phyloP scores from a whole-genome alignment of 768 basidiomycete genomes.

The Pilatotrama ljubarskyi region DNA sequence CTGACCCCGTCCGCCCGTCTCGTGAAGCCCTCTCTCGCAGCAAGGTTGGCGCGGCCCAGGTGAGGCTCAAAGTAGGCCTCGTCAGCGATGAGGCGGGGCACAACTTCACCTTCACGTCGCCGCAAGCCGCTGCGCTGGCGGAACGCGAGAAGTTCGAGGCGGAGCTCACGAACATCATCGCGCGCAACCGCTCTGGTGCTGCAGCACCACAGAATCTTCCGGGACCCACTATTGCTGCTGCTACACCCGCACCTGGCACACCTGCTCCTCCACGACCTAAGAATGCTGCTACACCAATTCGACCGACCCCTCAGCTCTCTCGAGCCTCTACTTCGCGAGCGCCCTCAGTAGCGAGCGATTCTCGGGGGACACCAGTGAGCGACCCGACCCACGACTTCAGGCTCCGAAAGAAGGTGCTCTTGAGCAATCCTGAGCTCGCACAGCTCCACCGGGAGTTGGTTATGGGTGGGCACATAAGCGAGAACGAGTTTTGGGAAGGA shows the following conservation, averaged over 20 bases:
- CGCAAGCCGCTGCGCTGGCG: constrained; percentile 57
- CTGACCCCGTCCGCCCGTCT: constrained; percentile 6
- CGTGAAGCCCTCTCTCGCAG: constrained; percentile 76
- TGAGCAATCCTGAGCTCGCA: constrained; percentile 76
- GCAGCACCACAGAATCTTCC: constrained; percentile 18
- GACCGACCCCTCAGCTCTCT: constrained; percentile 37
- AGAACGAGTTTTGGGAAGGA: constrained; percentile 97
- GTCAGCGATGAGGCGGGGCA: constrained; percentile 70
- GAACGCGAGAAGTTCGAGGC: constrained; percentile 85
- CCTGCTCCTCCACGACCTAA: constrained; percentile 33
- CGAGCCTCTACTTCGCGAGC: constrained; percentile 59
- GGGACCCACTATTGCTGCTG: constrained; percentile 9
- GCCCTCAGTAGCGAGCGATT: constrained; percentile 57
- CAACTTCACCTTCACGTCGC: constrained; percentile 79
- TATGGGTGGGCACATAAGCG: constrained; percentile 78
- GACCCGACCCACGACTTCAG: constrained; percentile 70
- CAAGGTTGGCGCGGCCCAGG: constrained; percentile 79
- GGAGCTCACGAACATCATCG: constrained; percentile 75
- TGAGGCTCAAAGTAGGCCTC: constrained; percentile 73
- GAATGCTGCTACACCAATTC: constrained; percentile 22
- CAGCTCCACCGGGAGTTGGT: constrained; percentile 88
- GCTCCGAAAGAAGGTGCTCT: constrained; percentile 75
- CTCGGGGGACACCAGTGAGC: constrained; percentile 52
- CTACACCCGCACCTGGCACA: constrained; percentile 19
- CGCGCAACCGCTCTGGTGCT: constrained; percentile 56